A percentile compares a stretch with the other conserved stretches of the same genome.
Evolutionary conservation across 192 early-diverging fungal species (phyloP).

Genomic region (Coemansia sp.): DNA sequence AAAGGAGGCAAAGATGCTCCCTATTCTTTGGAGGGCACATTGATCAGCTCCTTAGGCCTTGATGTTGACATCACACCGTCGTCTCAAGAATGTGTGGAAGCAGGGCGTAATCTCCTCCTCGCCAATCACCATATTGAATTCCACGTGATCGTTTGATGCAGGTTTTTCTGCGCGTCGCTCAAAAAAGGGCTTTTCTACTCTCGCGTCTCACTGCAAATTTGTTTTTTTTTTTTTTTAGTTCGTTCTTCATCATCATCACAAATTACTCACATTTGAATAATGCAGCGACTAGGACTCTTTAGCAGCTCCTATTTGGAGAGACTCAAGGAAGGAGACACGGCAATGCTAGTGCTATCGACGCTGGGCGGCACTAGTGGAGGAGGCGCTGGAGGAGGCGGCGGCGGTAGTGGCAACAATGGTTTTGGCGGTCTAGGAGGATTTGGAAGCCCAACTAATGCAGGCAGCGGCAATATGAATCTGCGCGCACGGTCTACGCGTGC

Average conservation of each 20-base stretch:
- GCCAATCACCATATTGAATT: background rate
- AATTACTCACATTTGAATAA: background rate
- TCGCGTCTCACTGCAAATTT: background rate
- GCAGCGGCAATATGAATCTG: constrained; percentile 30
- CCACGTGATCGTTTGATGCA: background rate
- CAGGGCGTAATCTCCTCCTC: too few relatives aligned
- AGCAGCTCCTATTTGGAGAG: constrained; percentile 50
- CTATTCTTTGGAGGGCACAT: too few relatives aligned
- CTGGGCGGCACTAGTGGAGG: constrained; percentile 20
- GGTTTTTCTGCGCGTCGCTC: background rate
- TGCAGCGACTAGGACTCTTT: constrained; percentile 35
- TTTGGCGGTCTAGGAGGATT: background rate
- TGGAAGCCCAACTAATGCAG: constrained; percentile 6
- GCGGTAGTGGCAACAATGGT: constrained; percentile 7
- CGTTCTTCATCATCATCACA: background rate
- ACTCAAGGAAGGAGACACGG: constrained; percentile 51
- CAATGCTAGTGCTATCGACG: constrained; percentile 50
- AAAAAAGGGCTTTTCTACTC: background rate
- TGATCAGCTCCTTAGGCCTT: too few relatives aligned
- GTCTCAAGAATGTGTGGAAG: too few relatives aligned
- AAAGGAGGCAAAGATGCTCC: too few relatives aligned
- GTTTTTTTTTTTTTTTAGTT: background rate
- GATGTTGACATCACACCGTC: too few relatives aligned
- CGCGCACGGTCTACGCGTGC: constrained; percentile 51
- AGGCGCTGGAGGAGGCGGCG: constrained; percentile 1